Percentiles rank a stretch among this genome's conserved stretches.
Evolutionary conservation across 768 basidiomycete species (phyloP).

Genomic region (Lentinula aciculospora): DNA sequence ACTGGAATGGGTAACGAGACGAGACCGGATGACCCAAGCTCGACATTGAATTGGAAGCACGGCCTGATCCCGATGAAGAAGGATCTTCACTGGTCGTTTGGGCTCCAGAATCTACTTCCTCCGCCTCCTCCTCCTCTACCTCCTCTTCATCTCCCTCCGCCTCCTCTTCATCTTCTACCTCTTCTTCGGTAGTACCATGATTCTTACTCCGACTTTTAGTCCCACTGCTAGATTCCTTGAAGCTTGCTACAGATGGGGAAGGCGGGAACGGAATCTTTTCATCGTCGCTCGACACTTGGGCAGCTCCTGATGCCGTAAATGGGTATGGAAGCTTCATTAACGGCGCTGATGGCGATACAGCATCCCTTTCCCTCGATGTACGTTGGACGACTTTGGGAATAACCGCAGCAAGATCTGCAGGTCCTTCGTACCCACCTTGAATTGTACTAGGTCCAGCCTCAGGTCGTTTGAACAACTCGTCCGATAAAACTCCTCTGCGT

Average conservation of each 20-base stretch:
- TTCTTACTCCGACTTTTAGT: conserved; percentile 18
- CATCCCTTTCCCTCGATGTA: conserved; percentile 40
- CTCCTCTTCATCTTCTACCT: conserved; percentile 27
- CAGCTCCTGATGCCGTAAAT: conserved; percentile 47
- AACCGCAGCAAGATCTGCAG: conserved; percentile 27
- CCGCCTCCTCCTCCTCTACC: conserved; percentile 22
- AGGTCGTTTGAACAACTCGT: conserved; percentile 56
- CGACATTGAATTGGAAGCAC: conserved; percentile 79
- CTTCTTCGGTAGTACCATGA: conserved; percentile 22
- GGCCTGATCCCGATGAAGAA: conserved; percentile 45
- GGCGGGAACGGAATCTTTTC: conserved; percentile 76
- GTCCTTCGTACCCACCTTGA: conserved; percentile 6
- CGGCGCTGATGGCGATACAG: conserved; percentile 25
- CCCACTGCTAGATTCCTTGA: conserved; percentile 26
- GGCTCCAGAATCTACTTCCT: conserved; percentile 34
- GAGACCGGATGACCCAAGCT: conserved; percentile 74
- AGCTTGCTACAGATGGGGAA: conserved; percentile 37
- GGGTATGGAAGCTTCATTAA: conserved; percentile 63
- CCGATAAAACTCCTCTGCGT: conserved; percentile 52
- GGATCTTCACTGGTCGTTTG: conserved; percentile 38
- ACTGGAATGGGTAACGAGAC: conserved; percentile 67
- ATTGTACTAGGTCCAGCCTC: conserved; percentile 18
- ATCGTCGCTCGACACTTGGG: conserved; percentile 56
- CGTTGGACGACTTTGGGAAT: conserved; percentile 43
- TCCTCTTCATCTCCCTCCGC: conserved; percentile 23